Conservation (phyloP, 2,329 filamentous ascomycete species). For the Fulvia fulva region DNA sequence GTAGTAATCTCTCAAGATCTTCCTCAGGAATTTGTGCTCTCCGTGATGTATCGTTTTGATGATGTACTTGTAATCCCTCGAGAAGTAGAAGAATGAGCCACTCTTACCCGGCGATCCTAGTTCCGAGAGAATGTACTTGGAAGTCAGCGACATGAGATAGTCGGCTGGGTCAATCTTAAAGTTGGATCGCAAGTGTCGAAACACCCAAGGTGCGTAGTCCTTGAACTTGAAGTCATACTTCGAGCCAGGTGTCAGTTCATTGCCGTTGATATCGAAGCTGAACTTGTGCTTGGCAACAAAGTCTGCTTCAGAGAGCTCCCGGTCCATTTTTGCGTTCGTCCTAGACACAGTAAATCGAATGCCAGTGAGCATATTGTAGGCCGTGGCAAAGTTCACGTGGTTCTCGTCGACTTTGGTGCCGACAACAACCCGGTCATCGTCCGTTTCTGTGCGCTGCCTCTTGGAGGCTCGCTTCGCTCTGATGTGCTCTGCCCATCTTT, state of each 20-base stretch:
- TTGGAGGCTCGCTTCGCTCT: constrained; percentile 88
- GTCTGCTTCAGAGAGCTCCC: constrained; percentile 82
- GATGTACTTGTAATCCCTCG: constrained; percentile 98
- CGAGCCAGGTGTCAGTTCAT: constrained; percentile 92
- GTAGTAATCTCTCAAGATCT: constrained; percentile 88
- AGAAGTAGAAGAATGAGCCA: constrained; percentile 99
- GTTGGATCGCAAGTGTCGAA: constrained; percentile 79
- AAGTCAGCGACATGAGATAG: constrained; percentile 95
- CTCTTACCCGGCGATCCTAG: constrained; percentile 96
- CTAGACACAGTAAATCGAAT: constrained; percentile 95
- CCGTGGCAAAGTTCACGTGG: constrained; percentile 88
- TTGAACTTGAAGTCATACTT: constrained; percentile 99
- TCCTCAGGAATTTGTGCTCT: constrained; percentile 83
- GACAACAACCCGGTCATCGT: constrained; percentile 87
- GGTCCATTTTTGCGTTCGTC: constrained; percentile 94
- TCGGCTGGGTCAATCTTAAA: constrained; percentile 95
- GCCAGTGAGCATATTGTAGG: constrained; percentile 99
- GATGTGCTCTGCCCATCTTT: constrained; percentile 88
- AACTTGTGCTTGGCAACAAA: constrained; percentile 96
- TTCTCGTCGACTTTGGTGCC: constrained; percentile 97
- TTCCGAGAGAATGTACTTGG: constrained; percentile 97
- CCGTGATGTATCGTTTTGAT: constrained; percentile 99
- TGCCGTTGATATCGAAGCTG: constrained; percentile 96
- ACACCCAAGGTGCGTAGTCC: constrained; percentile 99
- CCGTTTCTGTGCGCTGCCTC: constrained; percentile 76